These are phyloP conservation scores for Citrus hindsii DNA, from an alignment of 345 rosid genomes.

Conservation along the genomic window DNA sequence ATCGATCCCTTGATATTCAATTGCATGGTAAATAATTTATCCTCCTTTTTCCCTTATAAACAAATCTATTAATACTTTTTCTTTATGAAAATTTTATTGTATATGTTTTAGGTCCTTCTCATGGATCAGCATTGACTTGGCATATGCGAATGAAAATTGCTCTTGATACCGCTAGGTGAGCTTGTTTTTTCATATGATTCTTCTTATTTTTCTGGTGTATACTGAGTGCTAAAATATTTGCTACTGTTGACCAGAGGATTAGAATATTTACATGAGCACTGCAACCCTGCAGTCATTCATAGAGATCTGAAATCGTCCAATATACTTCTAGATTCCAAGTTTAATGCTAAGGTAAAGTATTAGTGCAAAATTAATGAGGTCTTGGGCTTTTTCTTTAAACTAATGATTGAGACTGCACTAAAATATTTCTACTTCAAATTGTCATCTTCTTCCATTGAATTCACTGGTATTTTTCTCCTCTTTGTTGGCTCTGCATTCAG, in stretches of 20 bases:
- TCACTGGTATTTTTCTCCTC: not conserved
- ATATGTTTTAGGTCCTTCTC: conserved; percentile 55
- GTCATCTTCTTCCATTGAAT: not conserved
- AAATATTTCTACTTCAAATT: conserved; percentile 3
- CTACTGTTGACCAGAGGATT: conserved; percentile 66
- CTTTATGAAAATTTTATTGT: not conserved
- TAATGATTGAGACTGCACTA: not conserved
- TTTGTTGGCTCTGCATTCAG: conserved; percentile 37
- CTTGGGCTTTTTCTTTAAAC: conserved; percentile 5
- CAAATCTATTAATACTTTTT: not conserved
- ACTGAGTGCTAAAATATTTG: conserved; percentile 4
- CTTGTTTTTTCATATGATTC: conserved; percentile 1
- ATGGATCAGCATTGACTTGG: conserved; percentile 78
- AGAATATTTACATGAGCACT: conserved; percentile 90
- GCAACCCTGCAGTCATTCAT: conserved; percentile 90
- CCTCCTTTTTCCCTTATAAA: not conserved
- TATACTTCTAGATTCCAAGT: conserved; percentile 78
- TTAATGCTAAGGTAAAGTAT: conserved; percentile 85
- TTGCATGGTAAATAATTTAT: conserved; percentile 62
- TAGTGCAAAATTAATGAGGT: not conserved
- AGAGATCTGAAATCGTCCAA: conserved; percentile 98
- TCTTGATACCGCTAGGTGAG: conserved; percentile 82
- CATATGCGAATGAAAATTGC: conserved; percentile 90
- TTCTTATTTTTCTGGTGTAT: not conserved
- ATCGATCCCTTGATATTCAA: conserved; percentile 84